These are phyloP conservation scores for Mycena metata DNA, from an alignment of 768 basidiomycete genomes.

Conservation along the genomic window DNA sequence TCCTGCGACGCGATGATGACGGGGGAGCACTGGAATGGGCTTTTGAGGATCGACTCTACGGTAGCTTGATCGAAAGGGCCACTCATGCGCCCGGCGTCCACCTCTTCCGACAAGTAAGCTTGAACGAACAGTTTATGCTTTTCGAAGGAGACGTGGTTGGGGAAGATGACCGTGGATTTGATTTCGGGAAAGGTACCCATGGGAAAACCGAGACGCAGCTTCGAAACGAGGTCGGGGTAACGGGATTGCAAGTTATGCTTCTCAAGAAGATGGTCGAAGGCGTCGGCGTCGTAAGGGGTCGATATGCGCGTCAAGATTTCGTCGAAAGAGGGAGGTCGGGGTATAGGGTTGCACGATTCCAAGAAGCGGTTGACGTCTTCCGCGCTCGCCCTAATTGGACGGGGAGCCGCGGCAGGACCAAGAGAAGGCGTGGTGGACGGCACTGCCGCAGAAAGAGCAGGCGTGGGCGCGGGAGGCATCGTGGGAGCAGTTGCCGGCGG, in stretches of 20 bases:
- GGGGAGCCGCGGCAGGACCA: conserved; percentile 16
- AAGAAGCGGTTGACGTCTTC: too few relatives aligned
- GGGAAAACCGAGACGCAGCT: conserved; percentile 31
- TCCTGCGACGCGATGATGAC: conserved; percentile 32
- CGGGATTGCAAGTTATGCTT: background rate
- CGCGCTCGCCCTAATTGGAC: too few relatives aligned
- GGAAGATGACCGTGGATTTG: conserved; percentile 4
- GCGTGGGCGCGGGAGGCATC: conserved; percentile 6
- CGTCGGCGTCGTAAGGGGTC: conserved; percentile 13
- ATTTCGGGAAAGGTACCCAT: conserved; percentile 31
- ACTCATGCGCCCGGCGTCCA: conserved; percentile 30
- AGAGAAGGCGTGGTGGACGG: conserved; percentile 11
- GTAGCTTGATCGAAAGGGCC: conserved; percentile 34
- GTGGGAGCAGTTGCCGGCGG: conserved; percentile 1
- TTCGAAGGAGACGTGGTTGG: conserved; percentile 13
- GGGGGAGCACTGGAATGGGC: conserved; percentile 38
- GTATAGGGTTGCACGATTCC: too few relatives aligned
- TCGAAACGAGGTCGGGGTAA: conserved; percentile 10
- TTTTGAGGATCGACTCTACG: conserved; percentile 30
- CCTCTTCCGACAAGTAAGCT: conserved; percentile 30
- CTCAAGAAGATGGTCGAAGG: background rate
- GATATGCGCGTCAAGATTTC: background rate
- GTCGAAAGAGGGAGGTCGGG: too few relatives aligned
- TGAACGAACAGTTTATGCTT: conserved; percentile 23
- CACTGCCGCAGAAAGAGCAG: conserved; percentile 24